These are phyloP conservation scores for Trichoderma gamsii DNA, from an alignment of 495 filamentous ascomycete species.

Conservation along the genomic window DNA sequence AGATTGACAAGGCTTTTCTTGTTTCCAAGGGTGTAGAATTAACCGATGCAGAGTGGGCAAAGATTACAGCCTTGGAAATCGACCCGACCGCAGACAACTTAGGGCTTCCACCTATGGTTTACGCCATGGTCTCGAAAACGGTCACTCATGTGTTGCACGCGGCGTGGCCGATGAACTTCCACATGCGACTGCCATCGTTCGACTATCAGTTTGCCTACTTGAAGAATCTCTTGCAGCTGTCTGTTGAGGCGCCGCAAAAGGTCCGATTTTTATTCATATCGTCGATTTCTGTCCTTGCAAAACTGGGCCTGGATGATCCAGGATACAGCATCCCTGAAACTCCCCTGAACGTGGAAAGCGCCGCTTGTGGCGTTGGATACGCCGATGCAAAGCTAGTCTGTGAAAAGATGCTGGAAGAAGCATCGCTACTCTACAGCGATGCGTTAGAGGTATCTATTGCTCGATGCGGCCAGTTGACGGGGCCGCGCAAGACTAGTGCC, in stretches of 20 bases:
- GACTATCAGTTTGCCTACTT: constrained; percentile 26
- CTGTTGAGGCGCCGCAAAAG: constrained; percentile 15
- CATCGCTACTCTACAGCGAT: background rate
- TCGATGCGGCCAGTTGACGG: constrained; percentile 8
- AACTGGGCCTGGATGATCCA: constrained; percentile 21
- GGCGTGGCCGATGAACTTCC: constrained; percentile 36
- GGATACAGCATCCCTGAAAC: constrained; percentile 24
- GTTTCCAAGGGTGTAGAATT: background rate
- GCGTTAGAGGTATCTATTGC: background rate
- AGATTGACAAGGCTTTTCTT: background rate
- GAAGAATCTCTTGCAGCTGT: constrained; percentile 25
- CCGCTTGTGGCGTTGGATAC: constrained; percentile 5
- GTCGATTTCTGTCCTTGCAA: constrained; percentile 22
- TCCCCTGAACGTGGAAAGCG: constrained; percentile 47
- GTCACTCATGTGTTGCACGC: constrained; percentile 27
- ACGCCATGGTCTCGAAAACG: constrained; percentile 1
- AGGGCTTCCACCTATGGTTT: background rate
- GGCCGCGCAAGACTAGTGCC: background rate
- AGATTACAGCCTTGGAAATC: background rate
- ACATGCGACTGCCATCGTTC: constrained; percentile 28
- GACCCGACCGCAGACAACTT: constrained; percentile 1
- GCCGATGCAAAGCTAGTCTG: constrained; percentile 9
- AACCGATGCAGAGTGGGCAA: background rate
- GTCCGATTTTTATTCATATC: constrained; percentile 25
- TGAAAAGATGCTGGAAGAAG: constrained; percentile 9